Conservation (phyloP, 192 early-diverging fungal genomes). For the Podila epicladia region DNA sequence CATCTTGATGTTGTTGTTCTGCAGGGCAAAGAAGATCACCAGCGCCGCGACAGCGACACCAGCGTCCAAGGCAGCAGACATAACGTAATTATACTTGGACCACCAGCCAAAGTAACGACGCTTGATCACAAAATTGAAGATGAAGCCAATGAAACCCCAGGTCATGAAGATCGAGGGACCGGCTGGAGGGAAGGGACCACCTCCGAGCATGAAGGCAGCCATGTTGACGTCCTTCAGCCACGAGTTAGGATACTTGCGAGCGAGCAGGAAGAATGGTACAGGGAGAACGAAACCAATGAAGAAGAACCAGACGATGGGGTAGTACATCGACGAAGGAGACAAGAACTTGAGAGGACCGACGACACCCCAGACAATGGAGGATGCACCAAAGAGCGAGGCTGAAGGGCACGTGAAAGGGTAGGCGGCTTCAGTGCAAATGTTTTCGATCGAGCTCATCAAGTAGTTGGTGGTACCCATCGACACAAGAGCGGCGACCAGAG, state of each 20-base stretch:
- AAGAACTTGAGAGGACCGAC: conserved; percentile 79
- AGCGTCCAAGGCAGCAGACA: conserved; percentile 61
- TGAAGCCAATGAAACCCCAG: conserved; percentile 65
- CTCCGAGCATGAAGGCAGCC: conserved; percentile 72
- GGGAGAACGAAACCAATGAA: conserved; percentile 76
- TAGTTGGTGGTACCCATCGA: conserved; percentile 76
- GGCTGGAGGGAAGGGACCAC: conserved; percentile 70
- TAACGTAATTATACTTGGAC: conserved; percentile 67
- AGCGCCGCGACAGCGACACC: conserved; percentile 54
- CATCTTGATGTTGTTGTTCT: conserved; percentile 56
- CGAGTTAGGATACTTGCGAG: conserved; percentile 68
- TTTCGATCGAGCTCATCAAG: conserved; percentile 65
- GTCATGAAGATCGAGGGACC: conserved; percentile 58
- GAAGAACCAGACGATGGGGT: conserved; percentile 61
- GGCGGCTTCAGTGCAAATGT: conserved; percentile 68
- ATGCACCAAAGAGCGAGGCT: conserved; percentile 69
- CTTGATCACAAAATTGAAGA: conserved; percentile 79
- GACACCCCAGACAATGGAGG: conserved; percentile 84
- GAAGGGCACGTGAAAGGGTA: conserved; percentile 75
- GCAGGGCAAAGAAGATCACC: conserved; percentile 61
- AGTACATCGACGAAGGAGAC: conserved; percentile 56
- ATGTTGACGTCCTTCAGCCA: conserved; percentile 78
- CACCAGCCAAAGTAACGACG: conserved; percentile 72
- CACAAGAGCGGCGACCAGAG: conserved; percentile 73
- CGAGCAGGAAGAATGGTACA: conserved; percentile 72